Percentiles rank a stretch among this genome's conserved stretches.
These are phyloP conservation scores for Suhomyces yuchorum DNA, from an alignment of 1,139 yeast genomes.

Conservation along the genomic window DNA sequence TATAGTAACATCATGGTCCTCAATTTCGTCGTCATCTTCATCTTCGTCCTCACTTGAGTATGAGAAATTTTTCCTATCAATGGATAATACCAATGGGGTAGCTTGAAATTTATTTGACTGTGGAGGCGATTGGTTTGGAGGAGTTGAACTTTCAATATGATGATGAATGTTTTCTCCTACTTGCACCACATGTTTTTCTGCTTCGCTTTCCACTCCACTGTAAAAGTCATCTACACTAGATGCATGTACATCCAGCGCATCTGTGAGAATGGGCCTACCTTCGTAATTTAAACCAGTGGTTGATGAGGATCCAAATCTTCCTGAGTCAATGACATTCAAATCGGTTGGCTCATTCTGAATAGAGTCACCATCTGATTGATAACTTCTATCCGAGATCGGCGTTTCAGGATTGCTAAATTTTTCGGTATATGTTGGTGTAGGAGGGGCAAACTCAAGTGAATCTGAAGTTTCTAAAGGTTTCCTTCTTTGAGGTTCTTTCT, in stretches of 20 bases:
- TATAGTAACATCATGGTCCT: conserved; percentile 11
- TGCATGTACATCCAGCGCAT: background rate
- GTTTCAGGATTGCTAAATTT: conserved; percentile 26
- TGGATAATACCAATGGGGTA: conserved; percentile 29
- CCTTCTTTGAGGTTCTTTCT: background rate
- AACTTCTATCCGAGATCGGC: conserved; percentile 38
- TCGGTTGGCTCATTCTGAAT: conserved; percentile 38
- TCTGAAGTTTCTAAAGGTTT: background rate
- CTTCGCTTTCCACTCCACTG: conserved; percentile 4
- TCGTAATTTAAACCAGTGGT: background rate
- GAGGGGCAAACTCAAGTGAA: conserved; percentile 24
- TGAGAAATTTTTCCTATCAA: conserved; percentile 23
- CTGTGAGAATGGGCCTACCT: background rate
- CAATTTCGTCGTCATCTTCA: conserved; percentile 18
- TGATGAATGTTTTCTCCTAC: background rate
- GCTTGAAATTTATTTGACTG: conserved; percentile 3
- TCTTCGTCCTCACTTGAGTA: conserved; percentile 28
- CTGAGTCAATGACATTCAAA: conserved; percentile 25
- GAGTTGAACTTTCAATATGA: background rate
- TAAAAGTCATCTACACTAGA: conserved; percentile 6
- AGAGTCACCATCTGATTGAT: conserved; percentile 40
- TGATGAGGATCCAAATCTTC: conserved; percentile 5
- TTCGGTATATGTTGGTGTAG: conserved; percentile 31
- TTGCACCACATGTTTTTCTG: background rate
- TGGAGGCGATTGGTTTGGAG: background rate